These are phyloP conservation scores for Perilla frutescens DNA, from an alignment of 257 asterid genomes.

Conservation along the genomic window DNA sequence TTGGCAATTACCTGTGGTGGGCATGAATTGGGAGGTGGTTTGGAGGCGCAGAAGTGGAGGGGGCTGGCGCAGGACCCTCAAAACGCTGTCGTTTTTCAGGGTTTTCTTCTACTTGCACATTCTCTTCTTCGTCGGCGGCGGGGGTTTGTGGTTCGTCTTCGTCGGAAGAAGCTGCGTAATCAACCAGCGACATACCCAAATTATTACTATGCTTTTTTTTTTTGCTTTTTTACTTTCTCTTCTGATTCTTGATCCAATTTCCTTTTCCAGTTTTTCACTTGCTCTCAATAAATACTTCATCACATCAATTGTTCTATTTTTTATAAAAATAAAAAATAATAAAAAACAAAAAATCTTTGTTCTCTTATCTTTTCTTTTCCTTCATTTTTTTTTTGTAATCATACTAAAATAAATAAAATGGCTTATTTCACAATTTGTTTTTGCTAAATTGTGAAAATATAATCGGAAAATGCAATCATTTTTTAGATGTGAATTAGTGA, in stretches of 20 bases:
- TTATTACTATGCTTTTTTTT: neutral
- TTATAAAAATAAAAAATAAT: neutral
- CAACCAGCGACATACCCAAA: constrained; percentile 76
- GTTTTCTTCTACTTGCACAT: constrained; percentile 20
- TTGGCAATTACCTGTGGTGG: constrained; percentile 35
- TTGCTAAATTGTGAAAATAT: too few relatives aligned
- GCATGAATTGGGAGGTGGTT: constrained; percentile 18
- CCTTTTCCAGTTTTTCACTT: neutral
- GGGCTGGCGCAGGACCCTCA: constrained; percentile 33
- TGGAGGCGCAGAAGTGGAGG: constrained; percentile 34
- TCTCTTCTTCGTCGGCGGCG: constrained; percentile 28
- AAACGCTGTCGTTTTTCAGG: constrained; percentile 36
- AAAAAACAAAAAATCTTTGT: too few relatives aligned
- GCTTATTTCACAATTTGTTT: too few relatives aligned
- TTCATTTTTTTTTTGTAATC: too few relatives aligned
- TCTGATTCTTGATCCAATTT: neutral
- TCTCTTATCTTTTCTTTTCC: neutral
- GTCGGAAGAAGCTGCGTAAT: constrained; percentile 73
- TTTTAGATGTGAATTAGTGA: too few relatives aligned
- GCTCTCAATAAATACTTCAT: neutral
- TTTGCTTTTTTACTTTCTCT: neutral
- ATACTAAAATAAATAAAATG: too few relatives aligned
- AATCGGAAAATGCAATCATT: too few relatives aligned
- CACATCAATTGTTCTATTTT: neutral
- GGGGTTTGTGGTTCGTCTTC: constrained; percentile 53